Conservation (phyloP, 2,329 filamentous ascomycete species). For the Hawksworthiomyces lignivorus region DNA sequence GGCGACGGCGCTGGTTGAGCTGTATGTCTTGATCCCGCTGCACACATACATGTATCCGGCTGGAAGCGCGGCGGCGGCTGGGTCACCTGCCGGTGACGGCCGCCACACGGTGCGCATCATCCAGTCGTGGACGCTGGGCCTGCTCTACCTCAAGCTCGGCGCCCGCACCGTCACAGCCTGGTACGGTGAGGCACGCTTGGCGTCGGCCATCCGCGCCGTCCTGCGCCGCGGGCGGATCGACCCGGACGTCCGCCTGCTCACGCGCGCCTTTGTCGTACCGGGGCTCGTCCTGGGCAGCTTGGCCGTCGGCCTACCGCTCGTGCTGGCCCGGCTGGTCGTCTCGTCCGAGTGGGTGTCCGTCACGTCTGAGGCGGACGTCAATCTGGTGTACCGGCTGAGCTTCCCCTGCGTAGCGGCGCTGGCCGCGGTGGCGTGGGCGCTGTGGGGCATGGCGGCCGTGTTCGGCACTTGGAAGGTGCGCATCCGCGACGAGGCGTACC, state of each 20-base stretch:
- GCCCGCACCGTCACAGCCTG: slow-evolving; percentile 60
- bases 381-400: slow-evolving; percentile 47
- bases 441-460: slow-evolving; percentile 50
- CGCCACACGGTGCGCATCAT: slow-evolving; percentile 74
- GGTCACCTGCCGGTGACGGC: slow-evolving; percentile 19
- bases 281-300: slow-evolving; percentile 51
- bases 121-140: slow-evolving; percentile 87
- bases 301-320: slow-evolving; percentile 58
- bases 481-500: slow-evolving; percentile 89
- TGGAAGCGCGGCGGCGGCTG: slow-evolving; percentile 21
- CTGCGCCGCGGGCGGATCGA: slow-evolving; percentile 68
- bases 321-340: slow-evolving; percentile 46
- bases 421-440: slow-evolving; percentile 34
- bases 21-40: slow-evolving; percentile 81
- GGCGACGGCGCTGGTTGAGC: slow-evolving; percentile 71
- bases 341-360: slow-evolving; percentile 16
- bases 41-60: slow-evolving; percentile 62
- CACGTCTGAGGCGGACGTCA: slow-evolving; percentile 15
- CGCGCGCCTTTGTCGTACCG: slow-evolving; percentile 79
- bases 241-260: slow-evolving; percentile 72
- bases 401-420: slow-evolving; percentile 60
- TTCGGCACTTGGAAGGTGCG: slow-evolving; percentile 69
- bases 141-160: slow-evolving; percentile 80
- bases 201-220: slow-evolving; percentile 66
- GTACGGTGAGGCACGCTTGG: slow-evolving; percentile 61